Conservation (phyloP, 345 rosid genomes). For the Corchorus capsularis region DNA sequence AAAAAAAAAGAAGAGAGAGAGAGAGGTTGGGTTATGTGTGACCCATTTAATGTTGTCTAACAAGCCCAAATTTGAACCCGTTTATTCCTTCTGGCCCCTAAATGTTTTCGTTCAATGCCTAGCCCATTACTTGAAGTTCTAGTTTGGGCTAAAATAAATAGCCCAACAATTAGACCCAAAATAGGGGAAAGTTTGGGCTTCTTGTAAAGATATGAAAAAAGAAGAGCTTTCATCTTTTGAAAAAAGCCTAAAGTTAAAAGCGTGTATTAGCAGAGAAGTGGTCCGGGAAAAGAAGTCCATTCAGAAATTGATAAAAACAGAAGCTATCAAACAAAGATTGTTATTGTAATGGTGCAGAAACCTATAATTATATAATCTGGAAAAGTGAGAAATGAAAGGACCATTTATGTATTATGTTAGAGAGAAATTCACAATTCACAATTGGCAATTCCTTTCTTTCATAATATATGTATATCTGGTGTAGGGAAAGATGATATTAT, state of each 20-base stretch:
- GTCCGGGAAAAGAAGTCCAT: conserved; percentile 16
- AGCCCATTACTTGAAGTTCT: conserved; percentile 8
- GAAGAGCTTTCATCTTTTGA: background rate
- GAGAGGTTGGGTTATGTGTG: background rate
- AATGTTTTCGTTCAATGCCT: background rate
- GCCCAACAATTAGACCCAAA: background rate
- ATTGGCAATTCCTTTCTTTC: background rate
- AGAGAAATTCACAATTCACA: background rate
- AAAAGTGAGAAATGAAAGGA: background rate
- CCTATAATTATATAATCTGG: background rate
- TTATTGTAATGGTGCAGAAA: background rate
- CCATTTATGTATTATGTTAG: background rate
- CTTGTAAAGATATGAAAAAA: background rate
- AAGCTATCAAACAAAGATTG: conserved; percentile 3
- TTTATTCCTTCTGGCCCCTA: background rate
- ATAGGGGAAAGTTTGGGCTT: background rate
- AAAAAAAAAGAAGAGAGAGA: too few species aligned
- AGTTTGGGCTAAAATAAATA: background rate
- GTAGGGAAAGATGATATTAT: background rate
- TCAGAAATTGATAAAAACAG: background rate
- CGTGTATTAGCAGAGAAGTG: background rate
- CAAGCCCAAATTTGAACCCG: background rate
- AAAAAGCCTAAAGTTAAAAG: background rate
- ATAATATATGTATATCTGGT: background rate
- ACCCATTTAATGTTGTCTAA: background rate